A percentile compares a stretch with the other conserved stretches of the same genome.
Conservation (phyloP, 2,329 filamentous ascomycete genomes). For the Exophiala aquamarina region DNA sequence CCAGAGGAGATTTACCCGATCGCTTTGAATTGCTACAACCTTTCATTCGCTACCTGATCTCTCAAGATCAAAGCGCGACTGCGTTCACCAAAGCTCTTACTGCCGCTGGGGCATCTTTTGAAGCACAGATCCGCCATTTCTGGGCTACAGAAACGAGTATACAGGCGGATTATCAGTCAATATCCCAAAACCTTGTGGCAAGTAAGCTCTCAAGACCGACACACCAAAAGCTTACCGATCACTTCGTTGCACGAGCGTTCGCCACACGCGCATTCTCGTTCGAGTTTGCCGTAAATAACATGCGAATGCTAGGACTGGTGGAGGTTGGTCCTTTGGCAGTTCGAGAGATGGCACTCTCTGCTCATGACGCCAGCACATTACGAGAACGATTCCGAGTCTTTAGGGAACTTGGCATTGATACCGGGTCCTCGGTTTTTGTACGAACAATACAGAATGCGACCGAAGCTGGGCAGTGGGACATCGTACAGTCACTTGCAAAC, state of each 20-base stretch:
- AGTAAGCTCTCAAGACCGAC: conserved; percentile 18
- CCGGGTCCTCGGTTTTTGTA: conserved; percentile 65
- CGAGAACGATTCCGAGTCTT: conserved; percentile 61
- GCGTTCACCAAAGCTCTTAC: conserved; percentile 23
- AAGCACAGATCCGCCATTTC: conserved; percentile 16
- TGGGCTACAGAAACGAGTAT: conserved; percentile 18
- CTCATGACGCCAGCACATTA: conserved; percentile 58
- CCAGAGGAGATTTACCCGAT: conserved; percentile 43
- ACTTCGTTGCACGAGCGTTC: conserved; percentile 76
- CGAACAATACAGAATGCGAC: conserved; percentile 66
- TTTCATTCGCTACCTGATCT: conserved; percentile 40
- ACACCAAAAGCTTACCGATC: conserved; percentile 61
- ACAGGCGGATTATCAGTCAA: conserved; percentile 27
- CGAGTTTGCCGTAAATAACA: conserved; percentile 68
- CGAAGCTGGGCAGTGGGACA: conserved; percentile 51
- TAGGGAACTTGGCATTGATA: conserved; percentile 60
- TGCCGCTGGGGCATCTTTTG: conserved; percentile 28
- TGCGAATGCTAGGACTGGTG: conserved; percentile 69
- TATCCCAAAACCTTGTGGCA: conserved; percentile 26
- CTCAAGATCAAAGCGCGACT: conserved; percentile 28
- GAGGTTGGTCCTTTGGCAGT: conserved; percentile 73
- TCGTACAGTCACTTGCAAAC: conserved; percentile 53
- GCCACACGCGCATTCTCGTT: conserved; percentile 73
- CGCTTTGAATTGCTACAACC: conserved; percentile 39
- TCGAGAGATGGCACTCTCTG: conserved; percentile 72